A percentile compares a stretch with the other conserved stretches of the same genome.
These are phyloP conservation scores for Pythium monospermum DNA, from an alignment of 352 stramenopile species.

Conservation along the genomic window DNA sequence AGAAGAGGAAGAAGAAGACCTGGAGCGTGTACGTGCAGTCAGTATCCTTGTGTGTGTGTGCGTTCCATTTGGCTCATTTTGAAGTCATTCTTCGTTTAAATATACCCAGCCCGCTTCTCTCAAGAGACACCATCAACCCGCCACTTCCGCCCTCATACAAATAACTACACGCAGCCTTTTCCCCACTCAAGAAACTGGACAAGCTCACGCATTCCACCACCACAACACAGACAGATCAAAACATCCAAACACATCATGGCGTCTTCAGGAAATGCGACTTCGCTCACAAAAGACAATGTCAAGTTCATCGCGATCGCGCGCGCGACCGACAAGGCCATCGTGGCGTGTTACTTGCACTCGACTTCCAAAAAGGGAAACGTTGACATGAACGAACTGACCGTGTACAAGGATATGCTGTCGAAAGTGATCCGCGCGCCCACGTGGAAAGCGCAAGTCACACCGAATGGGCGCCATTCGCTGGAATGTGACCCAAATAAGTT, in stretches of 20 bases:
- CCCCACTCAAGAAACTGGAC: too few relatives aligned
- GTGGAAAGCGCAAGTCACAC: constrained; percentile 82
- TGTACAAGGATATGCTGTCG: constrained; percentile 75
- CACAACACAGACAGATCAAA: not conserved
- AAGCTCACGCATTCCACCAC: too few relatives aligned
- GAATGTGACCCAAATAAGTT: constrained; percentile 87
- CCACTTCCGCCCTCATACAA: too few relatives aligned
- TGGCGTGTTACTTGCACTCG: constrained; percentile 72
- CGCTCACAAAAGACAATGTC: constrained; percentile 74
- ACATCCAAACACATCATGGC: constrained; percentile 8
- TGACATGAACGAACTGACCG: constrained; percentile 49
- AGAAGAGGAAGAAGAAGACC: too few relatives aligned
- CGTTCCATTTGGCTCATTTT: too few relatives aligned
- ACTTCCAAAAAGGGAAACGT: constrained; percentile 38
- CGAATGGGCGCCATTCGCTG: constrained; percentile 82
- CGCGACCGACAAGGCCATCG: constrained; percentile 74
- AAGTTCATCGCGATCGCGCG: constrained; percentile 82
- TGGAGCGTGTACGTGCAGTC: too few relatives aligned
- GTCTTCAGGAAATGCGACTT: constrained; percentile 15
- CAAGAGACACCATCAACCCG: too few relatives aligned
- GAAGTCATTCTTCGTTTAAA: too few relatives aligned
- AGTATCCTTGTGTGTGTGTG: too few relatives aligned
- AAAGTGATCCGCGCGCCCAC: constrained; percentile 81
- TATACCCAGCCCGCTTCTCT: too few relatives aligned
- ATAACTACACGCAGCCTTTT: too few relatives aligned